Evolutionary conservation across 225 moss, liverwort and hornwort genomes (phyloP).

Genomic region (Sphagnum tenellum): DNA sequence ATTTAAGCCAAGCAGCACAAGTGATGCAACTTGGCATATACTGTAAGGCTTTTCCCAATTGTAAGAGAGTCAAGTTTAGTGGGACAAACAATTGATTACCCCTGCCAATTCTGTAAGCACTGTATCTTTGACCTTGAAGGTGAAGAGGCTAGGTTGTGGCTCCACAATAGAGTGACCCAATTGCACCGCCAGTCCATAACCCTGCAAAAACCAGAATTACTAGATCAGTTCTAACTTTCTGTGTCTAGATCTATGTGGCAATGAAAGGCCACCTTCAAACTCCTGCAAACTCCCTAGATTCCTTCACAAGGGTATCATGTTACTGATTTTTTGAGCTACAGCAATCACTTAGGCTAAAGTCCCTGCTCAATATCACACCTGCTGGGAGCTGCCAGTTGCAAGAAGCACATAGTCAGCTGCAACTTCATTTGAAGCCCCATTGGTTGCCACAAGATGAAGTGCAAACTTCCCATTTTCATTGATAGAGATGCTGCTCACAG

Average conservation of each 20-base stretch:
- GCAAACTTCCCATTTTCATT: constrained; percentile 33
- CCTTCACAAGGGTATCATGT: too few species aligned
- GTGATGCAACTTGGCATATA: too few species aligned
- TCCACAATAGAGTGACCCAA: constrained; percentile 74
- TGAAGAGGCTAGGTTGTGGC: constrained; percentile 85
- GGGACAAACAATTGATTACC: constrained; percentile 23
- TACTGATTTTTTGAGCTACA: too few species aligned
- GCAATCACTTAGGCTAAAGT: background rate
- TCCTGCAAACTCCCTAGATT: too few species aligned
- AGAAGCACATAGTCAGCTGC: constrained; percentile 60
- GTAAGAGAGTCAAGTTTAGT: too few species aligned
- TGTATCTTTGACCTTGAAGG: constrained; percentile 66
- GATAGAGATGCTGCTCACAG: constrained; percentile 38
- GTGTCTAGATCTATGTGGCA: too few species aligned
- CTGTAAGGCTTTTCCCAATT: too few species aligned
- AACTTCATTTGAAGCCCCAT: constrained; percentile 23
- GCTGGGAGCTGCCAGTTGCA: constrained; percentile 69
- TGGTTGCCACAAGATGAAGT: constrained; percentile 23
- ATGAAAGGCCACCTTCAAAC: too few species aligned
- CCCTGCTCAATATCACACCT: constrained; percentile 23
- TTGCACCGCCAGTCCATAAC: constrained; percentile 54
- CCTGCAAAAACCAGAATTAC: constrained; percentile 20
- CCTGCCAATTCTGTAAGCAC: constrained; percentile 62
- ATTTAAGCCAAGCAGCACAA: background rate
- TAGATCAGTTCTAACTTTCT: too few species aligned